Conservation (phyloP, 2,329 filamentous ascomycete genomes). For the Lasiodiplodia gonubiensis region DNA sequence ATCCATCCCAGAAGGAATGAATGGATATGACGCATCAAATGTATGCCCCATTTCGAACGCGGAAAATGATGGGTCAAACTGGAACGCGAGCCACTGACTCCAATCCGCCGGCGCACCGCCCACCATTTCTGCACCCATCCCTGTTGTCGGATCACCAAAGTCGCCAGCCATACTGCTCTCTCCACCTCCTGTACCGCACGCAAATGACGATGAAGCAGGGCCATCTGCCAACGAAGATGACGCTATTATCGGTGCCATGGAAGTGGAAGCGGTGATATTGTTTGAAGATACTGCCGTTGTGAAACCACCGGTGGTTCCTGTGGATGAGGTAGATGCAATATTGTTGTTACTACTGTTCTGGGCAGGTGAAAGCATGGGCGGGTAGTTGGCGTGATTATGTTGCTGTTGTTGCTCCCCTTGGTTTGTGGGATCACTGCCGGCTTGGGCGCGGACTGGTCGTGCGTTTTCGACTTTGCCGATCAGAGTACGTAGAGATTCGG, state of each 20-base stretch:
- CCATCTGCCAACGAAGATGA: neutral
- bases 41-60: conserved; percentile 18
- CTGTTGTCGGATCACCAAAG: neutral
- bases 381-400: neutral
- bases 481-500: conserved; percentile 11
- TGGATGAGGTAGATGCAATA: neutral
- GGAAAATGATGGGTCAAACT: conserved; percentile 16
- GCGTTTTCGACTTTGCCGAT: conserved; percentile 20
- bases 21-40: conserved; percentile 9
- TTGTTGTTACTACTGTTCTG: neutral
- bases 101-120: conserved; percentile 12
- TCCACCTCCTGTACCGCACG: neutral
- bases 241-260: neutral
- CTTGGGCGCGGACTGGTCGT: neutral
- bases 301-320: neutral
- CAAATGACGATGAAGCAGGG: neutral
- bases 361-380: neutral
- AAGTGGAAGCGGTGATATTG: neutral
- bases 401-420: neutral
- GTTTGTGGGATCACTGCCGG: neutral
- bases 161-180: neutral
- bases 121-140: conserved; percentile 1
- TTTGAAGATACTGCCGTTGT: neutral
- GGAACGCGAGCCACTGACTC: conserved; percentile 26
- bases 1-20: neutral